A percentile compares a stretch with the other conserved stretches of the same genome.
Conservation (phyloP, 2,329 filamentous ascomycete genomes). For the Calonectria fujianensis region DNA sequence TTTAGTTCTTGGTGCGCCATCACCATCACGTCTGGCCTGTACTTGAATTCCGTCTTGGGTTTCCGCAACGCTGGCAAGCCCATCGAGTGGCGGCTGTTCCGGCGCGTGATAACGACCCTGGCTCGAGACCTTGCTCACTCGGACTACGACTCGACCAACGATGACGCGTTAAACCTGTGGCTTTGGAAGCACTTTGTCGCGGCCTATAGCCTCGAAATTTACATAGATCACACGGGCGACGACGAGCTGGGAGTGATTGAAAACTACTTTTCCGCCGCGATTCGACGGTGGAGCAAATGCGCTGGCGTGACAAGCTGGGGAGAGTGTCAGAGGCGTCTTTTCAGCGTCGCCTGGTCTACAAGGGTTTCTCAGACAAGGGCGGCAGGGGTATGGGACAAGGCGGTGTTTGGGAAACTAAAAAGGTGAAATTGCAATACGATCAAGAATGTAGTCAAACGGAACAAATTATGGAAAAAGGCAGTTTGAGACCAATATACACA, state of each 20-base stretch:
- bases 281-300: neutral
- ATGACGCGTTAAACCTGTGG: neutral
- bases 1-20: conserved; percentile 7
- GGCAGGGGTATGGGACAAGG: neutral
- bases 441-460: neutral
- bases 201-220: neutral
- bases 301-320: neutral
- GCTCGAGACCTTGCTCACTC: neutral
- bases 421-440: neutral
- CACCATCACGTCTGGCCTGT: neutral
- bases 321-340: neutral
- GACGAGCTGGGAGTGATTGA: neutral
- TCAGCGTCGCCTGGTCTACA: neutral
- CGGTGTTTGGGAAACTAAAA: neutral
- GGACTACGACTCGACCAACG: neutral
- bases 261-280: neutral
- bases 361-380: neutral
- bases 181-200: conserved; percentile 15
- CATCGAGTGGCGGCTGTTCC: neutral
- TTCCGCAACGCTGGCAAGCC: neutral
- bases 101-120: neutral
- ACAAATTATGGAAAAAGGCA: neutral
- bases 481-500: neutral
- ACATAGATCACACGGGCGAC: neutral
- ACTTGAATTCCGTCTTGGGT: neutral